phyloP scores from a whole-genome alignment of 2,329 filamentous ascomycete species.

The Fusarium falciforme region DNA sequence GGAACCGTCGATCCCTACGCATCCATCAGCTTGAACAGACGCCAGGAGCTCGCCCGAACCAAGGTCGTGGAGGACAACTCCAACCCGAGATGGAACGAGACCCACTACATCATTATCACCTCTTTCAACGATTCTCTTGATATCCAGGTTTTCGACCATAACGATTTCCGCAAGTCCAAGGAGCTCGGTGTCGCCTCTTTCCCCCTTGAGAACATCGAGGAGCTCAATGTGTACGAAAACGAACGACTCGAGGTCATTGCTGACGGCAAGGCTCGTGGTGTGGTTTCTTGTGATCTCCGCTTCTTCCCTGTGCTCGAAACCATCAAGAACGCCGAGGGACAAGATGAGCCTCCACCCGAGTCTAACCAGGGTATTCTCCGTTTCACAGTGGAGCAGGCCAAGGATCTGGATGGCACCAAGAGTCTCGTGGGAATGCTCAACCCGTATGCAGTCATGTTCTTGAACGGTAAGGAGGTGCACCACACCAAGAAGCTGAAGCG shows the following conservation, averaged over 20 bases:
- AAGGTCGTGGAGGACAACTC: slow-evolving; percentile 87
- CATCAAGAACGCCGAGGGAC: slow-evolving; percentile 79
- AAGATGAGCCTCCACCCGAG: slow-evolving; percentile 82
- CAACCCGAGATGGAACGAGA: slow-evolving; percentile 96
- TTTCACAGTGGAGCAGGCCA: slow-evolving; percentile 94
- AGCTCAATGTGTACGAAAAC: slow-evolving; percentile 82
- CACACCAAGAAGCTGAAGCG: slow-evolving; percentile 93
- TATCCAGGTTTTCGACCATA: slow-evolving; percentile 89
- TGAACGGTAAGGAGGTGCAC: slow-evolving; percentile 94
- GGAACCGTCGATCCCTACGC: slow-evolving; percentile 93
- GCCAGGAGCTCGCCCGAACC: slow-evolving; percentile 84
- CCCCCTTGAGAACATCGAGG: slow-evolving; percentile 82
- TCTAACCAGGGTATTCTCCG: slow-evolving; percentile 93
- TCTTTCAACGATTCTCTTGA: slow-evolving; percentile 90
- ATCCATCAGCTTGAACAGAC: slow-evolving; percentile 84
- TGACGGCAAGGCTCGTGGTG: slow-evolving; percentile 85
- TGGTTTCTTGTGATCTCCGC: slow-evolving; percentile 83
- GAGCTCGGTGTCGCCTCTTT: slow-evolving; percentile 91
- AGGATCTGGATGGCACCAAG: slow-evolving; percentile 93
- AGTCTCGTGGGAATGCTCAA: slow-evolving; percentile 91
- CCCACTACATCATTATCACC: slow-evolving; percentile 93
- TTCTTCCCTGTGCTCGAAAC: slow-evolving; percentile 94
- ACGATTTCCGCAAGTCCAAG: slow-evolving; percentile 96
- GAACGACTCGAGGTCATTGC: slow-evolving; percentile 85
- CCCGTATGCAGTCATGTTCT: slow-evolving; percentile 86